phyloP scores from a whole-genome alignment of 768 basidiomycete genomes.

The Suillus discolor region DNA sequence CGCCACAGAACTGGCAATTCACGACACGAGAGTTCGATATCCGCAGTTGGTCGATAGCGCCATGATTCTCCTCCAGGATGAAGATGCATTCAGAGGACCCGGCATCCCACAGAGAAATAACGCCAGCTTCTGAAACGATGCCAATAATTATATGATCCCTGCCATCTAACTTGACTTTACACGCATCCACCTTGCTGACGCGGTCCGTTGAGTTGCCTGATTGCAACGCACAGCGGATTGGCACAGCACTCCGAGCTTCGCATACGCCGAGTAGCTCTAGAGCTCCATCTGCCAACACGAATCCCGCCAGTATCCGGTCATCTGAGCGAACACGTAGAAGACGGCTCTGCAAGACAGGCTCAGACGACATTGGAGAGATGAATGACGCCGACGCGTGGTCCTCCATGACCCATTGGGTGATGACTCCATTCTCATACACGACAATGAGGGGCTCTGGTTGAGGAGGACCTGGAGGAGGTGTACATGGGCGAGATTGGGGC shows the following conservation, averaged over 20 bases:
- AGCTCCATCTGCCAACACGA: slow-evolving; percentile 65
- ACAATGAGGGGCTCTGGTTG: slow-evolving; percentile 40
- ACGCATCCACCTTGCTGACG: slow-evolving; percentile 56
- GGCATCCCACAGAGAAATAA: slow-evolving; percentile 78
- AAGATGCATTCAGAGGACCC: slow-evolving; percentile 63
- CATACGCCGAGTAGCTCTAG: slow-evolving; percentile 62
- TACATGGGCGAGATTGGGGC: slow-evolving; percentile 15
- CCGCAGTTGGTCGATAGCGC: slow-evolving; percentile 59
- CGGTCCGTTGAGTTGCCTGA: slow-evolving; percentile 61
- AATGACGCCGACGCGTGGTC: slow-evolving; percentile 24
- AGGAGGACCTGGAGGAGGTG: slow-evolving; percentile 13
- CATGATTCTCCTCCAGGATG: slow-evolving; percentile 61
- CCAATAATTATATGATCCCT: slow-evolving; percentile 55
- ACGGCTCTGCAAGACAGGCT: slow-evolving; percentile 47
- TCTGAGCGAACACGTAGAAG: slow-evolving; percentile 52
- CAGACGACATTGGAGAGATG: slow-evolving; percentile 48
- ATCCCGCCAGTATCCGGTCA: slow-evolving; percentile 53
- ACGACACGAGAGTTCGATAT: slow-evolving; percentile 55
- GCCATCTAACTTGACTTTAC: slow-evolving; percentile 53
- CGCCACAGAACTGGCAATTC: slow-evolving; percentile 72
- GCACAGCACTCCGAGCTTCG: slow-evolving; percentile 43
- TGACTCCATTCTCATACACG: slow-evolving; percentile 61
- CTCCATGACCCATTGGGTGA: slow-evolving; percentile 52
- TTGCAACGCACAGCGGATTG: slow-evolving; percentile 50
- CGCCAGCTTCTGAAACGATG: slow-evolving; percentile 64